Conservation (phyloP, 2,329 filamentous ascomycete genomes). For the Dothideomycetidae sp. region DNA sequence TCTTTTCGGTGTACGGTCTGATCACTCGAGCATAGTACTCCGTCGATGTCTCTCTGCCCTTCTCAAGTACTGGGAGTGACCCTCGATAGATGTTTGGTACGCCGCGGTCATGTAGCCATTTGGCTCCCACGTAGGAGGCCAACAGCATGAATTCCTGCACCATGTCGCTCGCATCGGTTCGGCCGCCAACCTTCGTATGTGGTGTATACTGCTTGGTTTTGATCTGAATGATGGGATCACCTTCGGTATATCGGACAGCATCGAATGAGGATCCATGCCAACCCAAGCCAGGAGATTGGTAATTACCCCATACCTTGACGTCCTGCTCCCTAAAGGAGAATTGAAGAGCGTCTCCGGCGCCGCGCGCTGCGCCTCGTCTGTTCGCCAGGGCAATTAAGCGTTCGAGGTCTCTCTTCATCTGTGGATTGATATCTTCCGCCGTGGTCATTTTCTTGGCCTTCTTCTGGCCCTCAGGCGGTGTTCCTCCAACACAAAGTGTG, state of each 20-base stretch:
- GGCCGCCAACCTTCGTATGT: constrained; percentile 15
- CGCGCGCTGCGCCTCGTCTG: constrained; percentile 21
- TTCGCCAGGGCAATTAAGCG: constrained; percentile 24
- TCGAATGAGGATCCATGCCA: constrained; percentile 29
- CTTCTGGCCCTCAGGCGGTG: constrained; percentile 14
- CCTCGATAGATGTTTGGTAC: constrained; percentile 39
- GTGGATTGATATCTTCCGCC: constrained; percentile 9
- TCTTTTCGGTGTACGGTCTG: constrained; percentile 24
- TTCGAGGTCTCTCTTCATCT: constrained; percentile 18
- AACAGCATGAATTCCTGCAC: constrained; percentile 41
- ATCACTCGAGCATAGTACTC: constrained; percentile 23
- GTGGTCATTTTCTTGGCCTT: constrained; percentile 15
- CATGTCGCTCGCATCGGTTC: constrained; percentile 17
- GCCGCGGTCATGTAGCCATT: constrained; percentile 37
- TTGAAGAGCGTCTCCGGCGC: constrained; percentile 25
- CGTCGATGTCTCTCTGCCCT: constrained; percentile 9
- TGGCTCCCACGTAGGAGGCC: constrained; percentile 36
- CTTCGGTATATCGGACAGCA: constrained; percentile 24
- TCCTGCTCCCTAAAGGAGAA: constrained; percentile 19
- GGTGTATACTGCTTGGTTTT: constrained; percentile 21
- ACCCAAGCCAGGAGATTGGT: constrained; percentile 20
- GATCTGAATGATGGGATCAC: constrained; percentile 32
- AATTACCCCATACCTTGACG: constrained; percentile 25
- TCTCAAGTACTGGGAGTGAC: constrained; percentile 16
- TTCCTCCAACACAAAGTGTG: constrained; percentile 23